Conservation (phyloP, 345 rosid species). For the Syzygium grande region DNA sequence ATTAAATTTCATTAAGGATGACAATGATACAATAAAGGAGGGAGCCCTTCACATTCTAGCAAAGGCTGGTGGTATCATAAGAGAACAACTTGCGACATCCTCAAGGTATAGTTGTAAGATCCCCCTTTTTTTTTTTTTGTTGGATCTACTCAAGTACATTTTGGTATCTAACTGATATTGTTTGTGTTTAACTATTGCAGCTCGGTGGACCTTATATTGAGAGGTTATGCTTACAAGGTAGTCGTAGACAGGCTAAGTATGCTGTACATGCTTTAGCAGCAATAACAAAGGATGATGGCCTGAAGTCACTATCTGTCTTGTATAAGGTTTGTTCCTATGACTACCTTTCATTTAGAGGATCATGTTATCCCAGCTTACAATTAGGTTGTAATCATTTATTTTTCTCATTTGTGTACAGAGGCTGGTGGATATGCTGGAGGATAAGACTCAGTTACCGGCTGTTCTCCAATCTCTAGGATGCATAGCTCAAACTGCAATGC, state of each 20-base stretch:
- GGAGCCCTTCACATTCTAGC: constrained; percentile 91
- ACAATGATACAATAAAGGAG: constrained; percentile 76
- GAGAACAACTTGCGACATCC: constrained; percentile 78
- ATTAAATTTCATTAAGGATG: constrained; percentile 71
- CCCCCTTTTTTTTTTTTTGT: not conserved
- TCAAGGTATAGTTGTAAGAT: constrained; percentile 43
- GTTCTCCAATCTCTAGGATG: constrained; percentile 95
- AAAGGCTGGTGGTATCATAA: constrained; percentile 88
- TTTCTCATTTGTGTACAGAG: constrained; percentile 45
- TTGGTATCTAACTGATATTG: not conserved
- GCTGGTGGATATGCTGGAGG: constrained; percentile 92
- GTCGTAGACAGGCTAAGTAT: constrained; percentile 87
- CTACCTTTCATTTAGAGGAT: not conserved
- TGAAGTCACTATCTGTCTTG: constrained; percentile 88
- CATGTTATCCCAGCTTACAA: not conserved
- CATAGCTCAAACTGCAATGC: constrained; percentile 94
- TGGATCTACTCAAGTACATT: constrained; percentile 11
- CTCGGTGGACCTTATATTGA: constrained; percentile 84
- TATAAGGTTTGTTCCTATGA: constrained; percentile 57
- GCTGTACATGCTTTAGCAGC: constrained; percentile 98
- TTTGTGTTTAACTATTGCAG: constrained; percentile 36
- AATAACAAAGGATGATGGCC: constrained; percentile 95
- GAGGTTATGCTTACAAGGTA: constrained; percentile 91
- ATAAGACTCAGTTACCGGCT: constrained; percentile 82
- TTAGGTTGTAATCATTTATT: constrained; percentile 1